Evolutionary conservation across 139 green algal species (phyloP).

Genomic region (Micractinium conductrix): DNA sequence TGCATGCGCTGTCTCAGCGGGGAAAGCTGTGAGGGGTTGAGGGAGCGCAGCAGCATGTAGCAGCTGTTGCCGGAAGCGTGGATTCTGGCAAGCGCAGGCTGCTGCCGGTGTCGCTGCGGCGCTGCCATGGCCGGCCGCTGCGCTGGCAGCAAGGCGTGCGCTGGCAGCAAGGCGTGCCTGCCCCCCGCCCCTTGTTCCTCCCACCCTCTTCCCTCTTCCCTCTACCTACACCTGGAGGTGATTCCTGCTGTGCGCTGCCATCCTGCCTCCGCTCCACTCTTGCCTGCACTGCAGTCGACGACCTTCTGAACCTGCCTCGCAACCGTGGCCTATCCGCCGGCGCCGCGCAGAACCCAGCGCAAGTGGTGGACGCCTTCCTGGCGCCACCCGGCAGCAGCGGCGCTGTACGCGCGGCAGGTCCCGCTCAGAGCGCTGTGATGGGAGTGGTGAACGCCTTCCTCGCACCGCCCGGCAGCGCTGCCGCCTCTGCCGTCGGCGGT

Average conservation of each 20-base stretch:
- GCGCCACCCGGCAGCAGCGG: neutral
- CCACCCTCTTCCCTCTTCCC: neutral
- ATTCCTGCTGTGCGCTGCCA: neutral
- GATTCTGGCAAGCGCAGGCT: neutral
- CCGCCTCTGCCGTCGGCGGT: neutral
- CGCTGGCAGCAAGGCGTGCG: neutral
- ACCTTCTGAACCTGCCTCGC: constrained; percentile 4
- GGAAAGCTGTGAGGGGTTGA: no score
- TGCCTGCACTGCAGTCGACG: neutral
- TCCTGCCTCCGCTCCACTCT: neutral
- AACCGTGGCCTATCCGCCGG: neutral
- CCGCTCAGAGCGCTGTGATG: no score
- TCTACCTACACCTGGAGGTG: neutral
- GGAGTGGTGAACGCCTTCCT: no score
- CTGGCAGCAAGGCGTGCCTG: neutral
- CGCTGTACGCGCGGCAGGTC: neutral
- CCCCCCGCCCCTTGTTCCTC: no score
- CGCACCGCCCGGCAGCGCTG: no score
- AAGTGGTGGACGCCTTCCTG: neutral
- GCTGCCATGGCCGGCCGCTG: no score
- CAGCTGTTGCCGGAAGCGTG: no score
- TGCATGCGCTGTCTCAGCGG: neutral
- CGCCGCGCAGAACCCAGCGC: neutral
- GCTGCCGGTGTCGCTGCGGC: no score
- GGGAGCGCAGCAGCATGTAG: no score